These are phyloP conservation scores for Raphanus hybrid DNA, from an alignment of 441 rosid species.

Conservation along the genomic window DNA sequence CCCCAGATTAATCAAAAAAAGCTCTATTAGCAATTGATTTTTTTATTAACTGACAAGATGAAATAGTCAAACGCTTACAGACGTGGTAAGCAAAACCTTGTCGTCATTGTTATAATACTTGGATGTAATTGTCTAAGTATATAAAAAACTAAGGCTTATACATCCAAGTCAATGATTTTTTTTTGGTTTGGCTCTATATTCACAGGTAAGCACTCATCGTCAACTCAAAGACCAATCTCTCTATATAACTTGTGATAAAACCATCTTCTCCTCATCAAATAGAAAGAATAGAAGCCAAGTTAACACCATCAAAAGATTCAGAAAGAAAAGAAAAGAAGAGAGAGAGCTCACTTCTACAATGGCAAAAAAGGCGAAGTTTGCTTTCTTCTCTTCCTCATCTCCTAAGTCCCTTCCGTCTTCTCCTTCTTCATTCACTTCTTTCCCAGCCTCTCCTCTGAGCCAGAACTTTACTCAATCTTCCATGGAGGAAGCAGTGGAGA, in stretches of 20 bases:
- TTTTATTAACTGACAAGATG: background rate
- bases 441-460: conserved; percentile 39
- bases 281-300: conserved; percentile 26
- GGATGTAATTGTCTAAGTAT: background rate
- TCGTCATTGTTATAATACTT: background rate
- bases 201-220: conserved; percentile 28
- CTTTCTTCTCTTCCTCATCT: conserved; percentile 36
- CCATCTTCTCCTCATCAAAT: background rate
- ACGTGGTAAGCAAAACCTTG: conserved; percentile 35
- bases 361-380: conserved; percentile 38
- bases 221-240: conserved; percentile 11
- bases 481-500: conserved; percentile 44
- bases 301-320: background rate
- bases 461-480: conserved; percentile 48
- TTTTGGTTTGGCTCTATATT: conserved; percentile 2
- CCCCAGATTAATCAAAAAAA: no score
- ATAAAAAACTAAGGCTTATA: conserved; percentile 3
- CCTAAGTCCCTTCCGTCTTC: conserved; percentile 36
- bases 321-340: background rate
- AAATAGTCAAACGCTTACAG: conserved; percentile 22
- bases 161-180: conserved; percentile 37
- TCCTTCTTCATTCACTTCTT: conserved; percentile 39
- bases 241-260: background rate
- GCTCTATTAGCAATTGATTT: no score
- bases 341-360: conserved; percentile 35